Base-by-base conservation (phyloP, 192 early-diverging fungal genomes). In the Linnemannia exigua region DNA sequence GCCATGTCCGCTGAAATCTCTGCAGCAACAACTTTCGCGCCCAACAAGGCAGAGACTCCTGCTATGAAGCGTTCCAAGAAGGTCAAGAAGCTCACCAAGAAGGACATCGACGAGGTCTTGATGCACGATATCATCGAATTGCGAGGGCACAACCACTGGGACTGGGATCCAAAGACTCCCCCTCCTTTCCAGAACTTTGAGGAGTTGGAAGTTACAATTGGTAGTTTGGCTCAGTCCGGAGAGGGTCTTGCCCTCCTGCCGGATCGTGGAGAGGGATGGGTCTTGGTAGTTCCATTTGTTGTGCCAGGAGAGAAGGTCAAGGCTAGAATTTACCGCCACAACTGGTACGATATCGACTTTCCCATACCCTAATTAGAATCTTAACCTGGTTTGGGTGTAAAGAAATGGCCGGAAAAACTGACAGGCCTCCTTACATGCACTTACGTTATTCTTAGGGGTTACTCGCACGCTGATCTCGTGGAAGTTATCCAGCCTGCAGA, bases 121-220 rank as follows among this genome's bases (percentile, higher is more conserved):
- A 86, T 86, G 84, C 74, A 77, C 38, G 84, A 86, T 69, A 86
- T 86, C 46, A 48, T 86, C 16, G 84, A 86, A 31, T 35, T 86
- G 20, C 46, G 84, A 46, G 84, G 84, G 44, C 84, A 86, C 36
- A 76, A 70, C 41, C 74, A 86, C 33, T 86, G 84, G 84, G 74
- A 75, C 68, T 86, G 84, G 84, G 78, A 86, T 19, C 68, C 84
- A 44, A 77, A 68, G 20, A 86, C 77, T 7, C 84, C 84, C 7
- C 74, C 84, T 50, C 84, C 84, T 38, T 86, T 86, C 51, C 84
- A 86, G 47, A 86, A 86, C 70, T 86, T 80, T 74, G 84, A 86
- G 22, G 84, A 86, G 47, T 69, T 86, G 9, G 84, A 86, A 63
- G 84, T 80, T 9, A 80, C 79, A 41, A 86, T 86, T n/a, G 78